Percentiles rank a stretch among this genome's conserved stretches.
These are phyloP conservation scores for Eleusine coracana DNA, from an alignment of 176 grass and related monocot species.

Conservation along the genomic window DNA sequence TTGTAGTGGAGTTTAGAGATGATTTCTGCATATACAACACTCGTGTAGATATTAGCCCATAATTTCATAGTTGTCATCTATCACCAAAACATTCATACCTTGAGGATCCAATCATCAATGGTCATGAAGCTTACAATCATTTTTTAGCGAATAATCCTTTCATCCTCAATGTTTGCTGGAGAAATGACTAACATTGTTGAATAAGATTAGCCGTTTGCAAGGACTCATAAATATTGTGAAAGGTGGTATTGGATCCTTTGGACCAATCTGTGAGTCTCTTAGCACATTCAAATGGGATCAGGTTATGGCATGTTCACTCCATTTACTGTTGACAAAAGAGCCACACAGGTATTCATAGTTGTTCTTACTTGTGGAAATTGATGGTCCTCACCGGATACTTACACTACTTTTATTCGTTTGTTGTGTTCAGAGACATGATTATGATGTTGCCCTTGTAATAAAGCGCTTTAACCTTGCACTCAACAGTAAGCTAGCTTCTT, in stretches of 20 bases:
- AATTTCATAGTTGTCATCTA: too few species aligned
- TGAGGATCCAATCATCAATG: too few species aligned
- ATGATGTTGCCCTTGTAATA: constrained; percentile 65
- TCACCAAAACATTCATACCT: too few species aligned
- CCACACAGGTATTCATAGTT: constrained; percentile 69
- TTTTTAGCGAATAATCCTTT: too few species aligned
- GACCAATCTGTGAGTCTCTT: constrained; percentile 57
- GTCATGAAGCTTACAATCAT: too few species aligned
- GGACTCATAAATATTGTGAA: constrained; percentile 59
- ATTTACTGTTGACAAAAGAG: constrained; percentile 79
- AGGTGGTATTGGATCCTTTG: constrained; percentile 42
- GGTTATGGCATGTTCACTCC: constrained; percentile 69
- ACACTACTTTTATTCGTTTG: constrained; percentile 37
- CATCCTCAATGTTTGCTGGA: too few species aligned
- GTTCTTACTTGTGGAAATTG: constrained; percentile 24
- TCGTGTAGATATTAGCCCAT: too few species aligned
- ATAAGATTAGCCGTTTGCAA: constrained; percentile 78
- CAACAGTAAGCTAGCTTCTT: too few species aligned
- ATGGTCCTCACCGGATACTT: constrained; percentile 30
- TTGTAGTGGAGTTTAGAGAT: too few species aligned
- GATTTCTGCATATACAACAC: too few species aligned
- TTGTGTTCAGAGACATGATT: constrained; percentile 73
- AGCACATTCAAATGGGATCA: constrained; percentile 77
- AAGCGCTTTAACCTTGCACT: too few species aligned
- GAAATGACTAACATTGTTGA: constrained; percentile 44